Conservation (phyloP, 495 filamentous ascomycete genomes). For the Aspergillus bridgeri region DNA sequence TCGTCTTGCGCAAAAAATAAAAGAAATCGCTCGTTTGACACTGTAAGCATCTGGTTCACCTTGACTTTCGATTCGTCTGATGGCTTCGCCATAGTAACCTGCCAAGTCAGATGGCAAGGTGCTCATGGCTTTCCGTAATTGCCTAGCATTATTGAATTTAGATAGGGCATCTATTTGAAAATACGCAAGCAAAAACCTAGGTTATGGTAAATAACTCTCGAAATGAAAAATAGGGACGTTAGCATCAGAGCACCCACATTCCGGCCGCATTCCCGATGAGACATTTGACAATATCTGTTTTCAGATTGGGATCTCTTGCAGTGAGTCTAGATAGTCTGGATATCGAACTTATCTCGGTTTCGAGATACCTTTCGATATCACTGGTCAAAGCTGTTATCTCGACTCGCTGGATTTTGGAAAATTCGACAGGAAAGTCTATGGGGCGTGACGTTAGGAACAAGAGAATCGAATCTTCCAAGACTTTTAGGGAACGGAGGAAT, state of each 20-base stretch:
- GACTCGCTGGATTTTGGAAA: background rate
- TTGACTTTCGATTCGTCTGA: background rate
- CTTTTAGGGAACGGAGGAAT: background rate
- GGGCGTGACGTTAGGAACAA: constrained; percentile 1
- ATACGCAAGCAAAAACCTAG: constrained; percentile 1
- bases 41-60: background rate
- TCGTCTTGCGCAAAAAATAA: constrained; percentile 1
- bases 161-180: background rate
- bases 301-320: background rate
- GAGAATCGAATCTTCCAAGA: background rate
- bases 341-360: background rate
- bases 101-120: constrained; percentile 2
- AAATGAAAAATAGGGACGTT: background rate
- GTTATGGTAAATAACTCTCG: background rate
- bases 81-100: background rate
- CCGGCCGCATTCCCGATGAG: constrained; percentile 1
- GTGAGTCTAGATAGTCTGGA: background rate
- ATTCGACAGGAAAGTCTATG: constrained; percentile 1
- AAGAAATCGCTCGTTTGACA: background rate
- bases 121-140: background rate
- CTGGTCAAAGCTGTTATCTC: background rate
- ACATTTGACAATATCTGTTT: background rate
- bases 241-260: background rate
- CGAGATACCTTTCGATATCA: background rate
- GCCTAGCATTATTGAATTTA: background rate